A percentile compares a stretch with the other conserved stretches of the same genome.
Evolutionary conservation across 192 early-diverging fungal genomes (phyloP).

Genomic region (Backusella psychrophila): DNA sequence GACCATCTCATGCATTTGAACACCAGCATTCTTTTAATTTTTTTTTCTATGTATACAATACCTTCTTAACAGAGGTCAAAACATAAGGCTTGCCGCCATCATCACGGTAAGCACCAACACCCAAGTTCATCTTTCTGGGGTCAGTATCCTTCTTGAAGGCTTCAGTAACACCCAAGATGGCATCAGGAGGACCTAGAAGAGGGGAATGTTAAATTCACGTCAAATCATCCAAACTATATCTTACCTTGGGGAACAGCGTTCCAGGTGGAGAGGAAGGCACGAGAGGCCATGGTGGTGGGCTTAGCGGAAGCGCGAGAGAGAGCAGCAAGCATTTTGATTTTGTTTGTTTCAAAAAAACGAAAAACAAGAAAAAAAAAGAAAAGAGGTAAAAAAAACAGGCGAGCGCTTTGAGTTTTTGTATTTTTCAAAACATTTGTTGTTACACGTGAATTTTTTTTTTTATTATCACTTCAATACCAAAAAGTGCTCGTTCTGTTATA

Average conservation of each 20-base stretch:
- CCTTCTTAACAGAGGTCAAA: constrained; percentile 83
- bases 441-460: neutral
- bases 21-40: constrained; percentile 2
- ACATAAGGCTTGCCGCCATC: constrained; percentile 93
- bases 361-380: neutral
- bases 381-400: neutral
- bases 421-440: neutral
- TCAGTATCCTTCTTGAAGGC: constrained; percentile 92
- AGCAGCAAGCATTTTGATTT: constrained; percentile 33
- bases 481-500: neutral
- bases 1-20: neutral
- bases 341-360: neutral
- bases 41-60: constrained; percentile 19
- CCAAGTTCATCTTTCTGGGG: constrained; percentile 95
- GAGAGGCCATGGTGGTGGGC: constrained; percentile 20
- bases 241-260: constrained; percentile 56
- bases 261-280: constrained; percentile 53
- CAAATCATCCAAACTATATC: neutral
- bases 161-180: constrained; percentile 88
- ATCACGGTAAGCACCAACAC: constrained; percentile 97
- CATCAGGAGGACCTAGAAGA: constrained; percentile 65
- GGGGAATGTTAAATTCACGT: neutral
- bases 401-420: neutral
- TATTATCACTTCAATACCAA: neutral
- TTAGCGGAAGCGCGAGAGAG: constrained; percentile 21